A percentile compares a stretch with the other conserved stretches of the same genome.
phyloP scores from a whole-genome alignment of 495 filamentous ascomycete genomes.

The Astrothelium macrocarpum region DNA sequence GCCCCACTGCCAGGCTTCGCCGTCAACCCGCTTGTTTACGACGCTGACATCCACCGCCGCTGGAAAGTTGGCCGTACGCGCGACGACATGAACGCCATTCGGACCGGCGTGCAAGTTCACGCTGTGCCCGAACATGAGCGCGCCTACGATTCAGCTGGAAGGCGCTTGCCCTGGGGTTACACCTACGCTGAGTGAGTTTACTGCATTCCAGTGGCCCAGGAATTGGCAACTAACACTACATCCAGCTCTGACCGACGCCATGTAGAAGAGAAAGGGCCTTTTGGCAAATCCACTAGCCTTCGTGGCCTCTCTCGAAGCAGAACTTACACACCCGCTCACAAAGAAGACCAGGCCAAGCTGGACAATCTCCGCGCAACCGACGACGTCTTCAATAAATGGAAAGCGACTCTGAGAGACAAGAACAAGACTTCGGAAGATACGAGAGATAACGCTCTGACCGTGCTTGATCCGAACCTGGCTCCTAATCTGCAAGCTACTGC shows the following conservation, averaged over 20 bases:
- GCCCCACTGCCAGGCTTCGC: not conserved
- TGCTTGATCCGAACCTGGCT: conserved; percentile 28
- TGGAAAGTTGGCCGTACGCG: conserved; percentile 4
- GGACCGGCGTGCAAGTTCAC: conserved; percentile 50
- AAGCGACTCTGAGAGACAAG: not conserved
- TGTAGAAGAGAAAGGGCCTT: conserved; percentile 53
- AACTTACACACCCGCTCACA: conserved; percentile 47
- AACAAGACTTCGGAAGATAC: not conserved
- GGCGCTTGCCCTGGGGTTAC: conserved; percentile 51
- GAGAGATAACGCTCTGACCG: conserved; percentile 12
- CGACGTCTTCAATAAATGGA: conserved; percentile 19
- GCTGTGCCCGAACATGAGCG: conserved; percentile 56
- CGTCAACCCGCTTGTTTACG: conserved; percentile 1
- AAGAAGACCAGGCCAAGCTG: conserved; percentile 49
- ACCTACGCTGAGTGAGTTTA: conserved; percentile 49
- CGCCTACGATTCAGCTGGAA: conserved; percentile 50
- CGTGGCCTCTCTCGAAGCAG: conserved; percentile 44
- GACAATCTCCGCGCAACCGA: conserved; percentile 24
- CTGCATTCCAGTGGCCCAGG: conserved; percentile 7
- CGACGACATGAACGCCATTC: conserved; percentile 14
- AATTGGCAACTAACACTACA: not conserved
- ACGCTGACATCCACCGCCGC: conserved; percentile 1
- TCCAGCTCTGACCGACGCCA: conserved; percentile 35
- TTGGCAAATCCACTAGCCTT: conserved; percentile 44
- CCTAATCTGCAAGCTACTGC: conserved; percentile 12